Conservation (phyloP, 163 green algal genomes). For the Volvox carteri region DNA sequence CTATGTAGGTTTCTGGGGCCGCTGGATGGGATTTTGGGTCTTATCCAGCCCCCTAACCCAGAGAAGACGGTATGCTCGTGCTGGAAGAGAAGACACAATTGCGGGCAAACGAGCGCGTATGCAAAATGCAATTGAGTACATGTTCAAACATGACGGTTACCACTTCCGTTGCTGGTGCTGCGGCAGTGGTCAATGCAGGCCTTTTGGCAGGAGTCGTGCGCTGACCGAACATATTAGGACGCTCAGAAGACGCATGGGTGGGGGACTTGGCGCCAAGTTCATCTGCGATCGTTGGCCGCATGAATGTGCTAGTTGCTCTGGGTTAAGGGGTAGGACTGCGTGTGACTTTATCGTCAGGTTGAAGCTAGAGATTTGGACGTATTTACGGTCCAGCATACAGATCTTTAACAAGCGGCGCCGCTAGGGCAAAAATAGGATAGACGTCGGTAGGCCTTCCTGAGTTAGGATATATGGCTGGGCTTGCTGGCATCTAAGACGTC, state of each 20-base stretch:
- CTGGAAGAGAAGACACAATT: neutral
- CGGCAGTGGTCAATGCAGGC: neutral
- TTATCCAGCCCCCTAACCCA: too few species aligned
- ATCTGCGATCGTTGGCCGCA: neutral
- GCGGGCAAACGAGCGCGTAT: neutral
- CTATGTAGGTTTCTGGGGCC: neutral
- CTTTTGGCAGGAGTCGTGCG: conserved; percentile 35
- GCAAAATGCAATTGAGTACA: neutral
- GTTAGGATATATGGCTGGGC: too few species aligned
- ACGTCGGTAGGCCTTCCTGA: too few species aligned
- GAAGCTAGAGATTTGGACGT: too few species aligned
- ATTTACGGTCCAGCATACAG: too few species aligned
- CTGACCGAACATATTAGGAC: neutral
- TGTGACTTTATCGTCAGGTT: too few species aligned
- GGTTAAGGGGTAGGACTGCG: conserved; percentile 35
- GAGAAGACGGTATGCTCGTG: neutral
- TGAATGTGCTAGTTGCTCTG: neutral
- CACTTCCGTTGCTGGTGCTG: neutral
- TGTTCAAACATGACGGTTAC: neutral
- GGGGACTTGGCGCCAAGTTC: neutral
- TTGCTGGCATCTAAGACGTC: too few species aligned
- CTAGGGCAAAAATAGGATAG: too few species aligned
- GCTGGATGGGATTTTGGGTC: neutral
- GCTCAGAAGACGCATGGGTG: neutral
- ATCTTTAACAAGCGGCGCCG: too few species aligned